Evolutionary conservation across 805 yeast genomes (phyloP), one percentile per base, ranked within the genome.

Genomic region (Sugiyamaella mastotermitis): DNA sequence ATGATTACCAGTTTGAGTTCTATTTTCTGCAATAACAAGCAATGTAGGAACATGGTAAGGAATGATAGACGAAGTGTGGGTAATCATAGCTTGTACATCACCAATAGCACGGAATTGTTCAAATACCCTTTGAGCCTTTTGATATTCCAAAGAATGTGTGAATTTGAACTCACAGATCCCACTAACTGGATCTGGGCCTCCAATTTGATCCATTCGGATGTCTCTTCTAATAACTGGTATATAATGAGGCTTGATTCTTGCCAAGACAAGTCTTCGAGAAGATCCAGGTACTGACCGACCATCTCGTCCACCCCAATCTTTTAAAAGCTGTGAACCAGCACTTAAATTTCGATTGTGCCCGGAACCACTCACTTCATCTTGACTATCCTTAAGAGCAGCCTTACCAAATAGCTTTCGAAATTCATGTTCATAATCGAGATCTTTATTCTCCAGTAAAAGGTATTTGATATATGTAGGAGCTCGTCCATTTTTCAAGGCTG

Each of bases 251-350:
- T 82, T 72, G 31, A 85, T 76, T 50, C 79, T 78, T 0, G 94
- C 78, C 43, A 86, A 63, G 9, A 72, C 64, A 33, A 85, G 61
- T 49, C 82, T 81, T 45, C 86, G 69, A 0, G 76, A 60, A 1
- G 84, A 74, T 19, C 90, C 90, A 0, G 95, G 95, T 2, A 83
- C 74, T 4, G 76, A 63, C 33, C 81, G 61, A 45, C 79, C 74
- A 51, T 84, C 94, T 45, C 74, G 72, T 0, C 94, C 94, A 31
- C 86, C 82, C 95, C 95, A 85, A 17, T 86, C 87, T 50, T 83
- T 69, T 1, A 83, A 76, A n/a, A 72, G 55, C 38, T 70, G 65
- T 21, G 17, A n/a, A n/a, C 15, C 16, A 22, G 26, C 26, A 15
- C 26, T 14, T 9, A 15, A 11, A 27, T 27, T 10, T 13, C 30